Base-by-base conservation (phyloP, 208 protist genomes). In the Crithidia mellificae region DNA sequence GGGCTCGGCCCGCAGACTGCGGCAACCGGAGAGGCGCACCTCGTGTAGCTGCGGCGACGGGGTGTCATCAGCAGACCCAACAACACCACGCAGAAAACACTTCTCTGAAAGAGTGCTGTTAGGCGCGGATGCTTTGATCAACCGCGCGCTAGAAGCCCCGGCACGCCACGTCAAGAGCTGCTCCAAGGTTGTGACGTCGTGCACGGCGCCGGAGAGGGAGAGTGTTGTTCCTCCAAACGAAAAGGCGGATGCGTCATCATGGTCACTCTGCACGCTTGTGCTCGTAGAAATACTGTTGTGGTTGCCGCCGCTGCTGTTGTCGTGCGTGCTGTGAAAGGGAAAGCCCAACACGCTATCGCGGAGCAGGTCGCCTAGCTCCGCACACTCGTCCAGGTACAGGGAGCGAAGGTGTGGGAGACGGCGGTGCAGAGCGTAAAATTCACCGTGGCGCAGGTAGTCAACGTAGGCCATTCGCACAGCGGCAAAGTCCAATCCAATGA, bases 1-100 rank as follows among this genome's bases (percentile, higher is more conserved):
- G 19, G 41, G 19, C 14, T 24, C 56, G 6, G 56, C 9, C 1
- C 27, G 38, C 1, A 63, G 56, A 3, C 20, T 36, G 38, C 56
- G 41, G 41, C 56, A 63, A 15, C 56, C 38, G 17, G 41, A 63
- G 56, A 63, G 41, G 39, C 41, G 41, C 15, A 63, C 41, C 24
- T 51, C 56, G 1, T 7, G 22, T 3, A 63, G 15, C 4, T n/a
- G 27, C 30, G 50, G 27, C 50, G 50, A n/a, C n/a, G n/a, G n/a
- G n/a, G 8, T 2, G 50, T 19, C 14, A n/a, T n/a, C n/a, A n/a
- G n/a, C n/a, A n/a, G n/a, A n/a, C n/a, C n/a, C n/a, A n/a, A n/a
- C n/a, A n/a, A n/a, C n/a, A n/a, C n/a, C n/a, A n/a, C n/a, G n/a
- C n/a, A n/a, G n/a, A n/a, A n/a, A n/a, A n/a, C n/a, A n/a, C n/a